phyloP scores from a whole-genome alignment of 371 early-diverging fungal species.

The Caulochytrium protostelioides region DNA sequence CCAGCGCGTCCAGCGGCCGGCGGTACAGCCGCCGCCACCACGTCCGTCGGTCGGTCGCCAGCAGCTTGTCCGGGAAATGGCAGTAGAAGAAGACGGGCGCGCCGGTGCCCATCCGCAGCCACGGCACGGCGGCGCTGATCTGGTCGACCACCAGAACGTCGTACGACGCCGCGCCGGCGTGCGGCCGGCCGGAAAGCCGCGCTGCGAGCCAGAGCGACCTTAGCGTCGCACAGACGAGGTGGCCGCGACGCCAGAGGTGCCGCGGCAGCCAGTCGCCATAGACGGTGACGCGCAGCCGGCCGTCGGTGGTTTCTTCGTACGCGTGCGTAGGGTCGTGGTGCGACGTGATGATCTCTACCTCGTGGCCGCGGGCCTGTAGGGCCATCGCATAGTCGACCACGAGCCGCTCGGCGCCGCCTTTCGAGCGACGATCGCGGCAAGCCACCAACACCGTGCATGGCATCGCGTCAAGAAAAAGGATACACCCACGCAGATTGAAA shows the following conservation, averaged over 20 bases:
- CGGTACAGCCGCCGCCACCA: conserved; percentile 52
- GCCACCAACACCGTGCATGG: no score
- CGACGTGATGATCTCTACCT: conserved; percentile 61
- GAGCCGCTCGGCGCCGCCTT: conserved; percentile 90
- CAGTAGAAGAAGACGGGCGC: conserved; percentile 97
- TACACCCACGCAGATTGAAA: no score
- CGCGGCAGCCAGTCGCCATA: conserved; percentile 53
- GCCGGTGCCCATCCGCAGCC: conserved; percentile 45
- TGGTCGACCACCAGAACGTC: conserved; percentile 81
- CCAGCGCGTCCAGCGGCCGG: conserved; percentile 53
- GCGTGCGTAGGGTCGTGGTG: conserved; percentile 73
- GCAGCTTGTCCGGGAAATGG: conserved; percentile 81
- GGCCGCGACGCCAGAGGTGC: conserved; percentile 38
- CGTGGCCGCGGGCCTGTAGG: conserved; percentile 52
- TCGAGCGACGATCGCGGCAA: no score
- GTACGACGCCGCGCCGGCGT: conserved; percentile 17
- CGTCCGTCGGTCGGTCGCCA: conserved; percentile 38
- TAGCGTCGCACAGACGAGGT: conserved; percentile 62
- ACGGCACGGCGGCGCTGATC: conserved; percentile 59
- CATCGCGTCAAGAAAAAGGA: no score
- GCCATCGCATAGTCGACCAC: conserved; percentile 81
- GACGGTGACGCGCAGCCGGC: conserved; percentile 48
- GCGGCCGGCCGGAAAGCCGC: conserved; percentile 13
- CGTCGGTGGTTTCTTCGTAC: conserved; percentile 78
- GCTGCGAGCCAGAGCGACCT: conserved; percentile 46